phyloP scores from a whole-genome alignment of 2,329 filamentous ascomycete species.

The Neopestalotiopsis sp. region DNA sequence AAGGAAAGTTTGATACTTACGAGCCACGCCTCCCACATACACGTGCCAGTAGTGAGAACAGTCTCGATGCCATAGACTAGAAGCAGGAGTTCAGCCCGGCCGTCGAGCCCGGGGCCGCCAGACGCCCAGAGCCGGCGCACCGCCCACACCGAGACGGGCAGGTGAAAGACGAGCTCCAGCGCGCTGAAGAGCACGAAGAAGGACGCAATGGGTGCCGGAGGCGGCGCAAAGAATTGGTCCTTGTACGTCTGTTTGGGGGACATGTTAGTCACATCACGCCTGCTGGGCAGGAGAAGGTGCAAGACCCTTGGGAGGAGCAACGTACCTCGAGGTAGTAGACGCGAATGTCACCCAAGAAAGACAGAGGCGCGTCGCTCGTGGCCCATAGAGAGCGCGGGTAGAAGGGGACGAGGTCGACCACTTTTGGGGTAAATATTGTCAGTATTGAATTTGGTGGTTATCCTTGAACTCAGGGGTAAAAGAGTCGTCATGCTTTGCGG shows the following conservation, averaged over 20 bases:
- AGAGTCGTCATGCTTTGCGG: too few species aligned
- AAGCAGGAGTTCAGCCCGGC: constrained; percentile 53
- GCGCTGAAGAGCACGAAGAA: constrained; percentile 59
- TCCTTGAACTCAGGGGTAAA: not conserved
- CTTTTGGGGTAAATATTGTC: constrained; percentile 35
- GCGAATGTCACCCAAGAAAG: constrained; percentile 51
- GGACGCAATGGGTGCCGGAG: constrained; percentile 39
- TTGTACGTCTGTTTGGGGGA: constrained; percentile 42
- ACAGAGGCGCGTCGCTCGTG: constrained; percentile 47
- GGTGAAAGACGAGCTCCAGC: constrained; percentile 54
- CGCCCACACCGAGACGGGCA: constrained; percentile 56
- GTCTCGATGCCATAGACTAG: constrained; percentile 58
- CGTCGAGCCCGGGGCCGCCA: constrained; percentile 32
- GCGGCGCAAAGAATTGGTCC: constrained; percentile 56
- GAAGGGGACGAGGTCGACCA: constrained; percentile 58
- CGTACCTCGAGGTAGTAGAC: constrained; percentile 46
- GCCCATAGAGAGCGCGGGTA: constrained; percentile 55
- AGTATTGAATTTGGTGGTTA: not conserved
- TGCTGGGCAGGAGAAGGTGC: not conserved
- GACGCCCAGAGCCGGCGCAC: constrained; percentile 41
- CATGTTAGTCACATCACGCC: not conserved
- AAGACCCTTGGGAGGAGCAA: not conserved
- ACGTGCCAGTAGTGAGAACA: constrained; percentile 55
- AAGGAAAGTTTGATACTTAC: not conserved
- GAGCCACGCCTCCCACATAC: constrained; percentile 53